phyloP scores from a whole-genome alignment of 352 stramenopile genomes.

The Phytophthora agathidicida region DNA sequence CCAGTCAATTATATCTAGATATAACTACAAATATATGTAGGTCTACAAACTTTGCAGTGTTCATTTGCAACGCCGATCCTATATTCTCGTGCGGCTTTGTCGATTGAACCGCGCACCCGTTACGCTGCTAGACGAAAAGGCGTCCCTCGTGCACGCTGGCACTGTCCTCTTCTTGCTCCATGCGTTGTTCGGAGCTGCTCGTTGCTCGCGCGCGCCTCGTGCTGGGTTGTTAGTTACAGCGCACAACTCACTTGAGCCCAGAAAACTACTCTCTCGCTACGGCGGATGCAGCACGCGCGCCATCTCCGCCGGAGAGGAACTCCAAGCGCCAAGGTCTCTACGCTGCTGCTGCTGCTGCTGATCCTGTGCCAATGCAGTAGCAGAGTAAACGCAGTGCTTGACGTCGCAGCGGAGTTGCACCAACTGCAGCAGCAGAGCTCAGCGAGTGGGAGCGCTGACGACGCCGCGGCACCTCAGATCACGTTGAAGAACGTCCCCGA shows the following conservation, averaged over 20 bases:
- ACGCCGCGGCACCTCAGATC: conserved; percentile 7
- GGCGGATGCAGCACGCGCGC: conserved; percentile 10
- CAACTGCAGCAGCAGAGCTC: conserved; percentile 12
- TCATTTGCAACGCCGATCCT: too few species aligned
- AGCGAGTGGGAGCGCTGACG: not conserved
- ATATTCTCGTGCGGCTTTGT: too few species aligned
- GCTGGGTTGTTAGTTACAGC: conserved; percentile 21
- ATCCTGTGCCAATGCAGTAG: not conserved
- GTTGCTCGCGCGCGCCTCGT: too few species aligned
- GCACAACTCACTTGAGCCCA: conserved; percentile 16
- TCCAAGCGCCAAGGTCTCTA: not conserved
- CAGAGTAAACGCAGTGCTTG: conserved; percentile 22
- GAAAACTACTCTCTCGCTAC: conserved; percentile 19
- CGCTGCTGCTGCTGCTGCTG: conserved; percentile 13
- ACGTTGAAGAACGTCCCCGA: conserved; percentile 29
- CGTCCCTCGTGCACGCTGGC: not conserved
- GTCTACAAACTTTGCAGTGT: too few species aligned
- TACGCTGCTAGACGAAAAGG: conserved; percentile 22
- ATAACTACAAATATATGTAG: not conserved
- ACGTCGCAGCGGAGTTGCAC: conserved; percentile 34
- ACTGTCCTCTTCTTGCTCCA: conserved; percentile 28
- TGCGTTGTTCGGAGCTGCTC: conserved; percentile 12
- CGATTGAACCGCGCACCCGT: too few species aligned
- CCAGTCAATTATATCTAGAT: conserved; percentile 8
- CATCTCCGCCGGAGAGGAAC: conserved; percentile 7